Evolutionary conservation across 2,329 filamentous ascomycete species (phyloP), one percentile per base, ranked within the genome.

Genomic region (Penicillium sp.): DNA sequence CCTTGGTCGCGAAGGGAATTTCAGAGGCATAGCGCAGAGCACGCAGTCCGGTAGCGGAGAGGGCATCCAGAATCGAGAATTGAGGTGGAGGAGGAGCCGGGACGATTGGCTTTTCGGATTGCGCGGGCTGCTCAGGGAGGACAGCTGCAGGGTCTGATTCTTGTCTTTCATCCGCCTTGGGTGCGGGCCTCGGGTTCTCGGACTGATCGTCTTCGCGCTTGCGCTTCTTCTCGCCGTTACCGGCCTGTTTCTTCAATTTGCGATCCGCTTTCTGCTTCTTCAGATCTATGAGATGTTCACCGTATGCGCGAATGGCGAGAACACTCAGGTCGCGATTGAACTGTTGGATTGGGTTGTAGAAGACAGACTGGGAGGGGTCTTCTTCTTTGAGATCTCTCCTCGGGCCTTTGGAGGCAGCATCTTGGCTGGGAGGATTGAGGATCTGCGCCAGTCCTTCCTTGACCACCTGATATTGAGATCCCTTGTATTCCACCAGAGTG

Each of bases 271-370:
- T 83, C 61, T 79, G 77, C 64, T 80, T 79, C 70, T 80, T 83
- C 58, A 81, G 76, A 16, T 86, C 69, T 4, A 83, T 64, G 31
- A 75, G 67, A 66, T 91, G 86, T 63, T 94, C 86, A 1, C 90
- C 91, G 71, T 93, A 96, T 0, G 90, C 89, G 68, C 90, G 91
- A 72, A 99, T 96, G 1, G 91, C 91, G 13, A 99, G 82, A 24
- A 97, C 91, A 57, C 91, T 97, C 61, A 99, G 76, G 71, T 99
- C 94, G 44, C 95, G 89, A 75, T 99, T 99, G 81, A 97, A 99
- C 71, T 99, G 94, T 71, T 99, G 94, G 51, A 99, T 97, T 0
- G 94, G 93, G 66, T 99, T 99, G 82, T 99, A 99, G 70, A 99
- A 99, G 52, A 99, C 95, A 32, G 81, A 79, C 66, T 93, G 89